phyloP scores from a whole-genome alignment of 345 rosid species.

The Syzygium aromaticum region DNA sequence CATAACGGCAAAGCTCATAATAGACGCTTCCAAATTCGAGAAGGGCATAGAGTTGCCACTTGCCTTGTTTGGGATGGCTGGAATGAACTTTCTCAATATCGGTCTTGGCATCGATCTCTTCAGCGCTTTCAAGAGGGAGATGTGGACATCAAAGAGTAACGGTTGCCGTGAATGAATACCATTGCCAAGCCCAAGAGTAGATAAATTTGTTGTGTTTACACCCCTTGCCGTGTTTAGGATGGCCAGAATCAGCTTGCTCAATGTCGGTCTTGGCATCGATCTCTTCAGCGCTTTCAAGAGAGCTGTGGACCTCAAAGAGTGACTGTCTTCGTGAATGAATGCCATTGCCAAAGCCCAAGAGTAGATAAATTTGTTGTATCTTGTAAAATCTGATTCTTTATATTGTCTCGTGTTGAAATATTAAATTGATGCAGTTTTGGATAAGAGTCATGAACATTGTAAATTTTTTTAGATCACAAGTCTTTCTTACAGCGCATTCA shows the following conservation, averaged over 20 bases:
- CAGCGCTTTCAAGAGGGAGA: conserved; percentile 64
- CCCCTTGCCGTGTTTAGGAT: conserved; percentile 79
- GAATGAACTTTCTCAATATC: conserved; percentile 69
- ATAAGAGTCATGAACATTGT: neutral
- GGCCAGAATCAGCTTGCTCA: conserved; percentile 72
- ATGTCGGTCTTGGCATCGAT: conserved; percentile 52
- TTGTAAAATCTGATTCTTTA: neutral
- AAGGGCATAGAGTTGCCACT: conserved; percentile 77
- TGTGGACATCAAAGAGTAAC: conserved; percentile 11
- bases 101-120: conserved; percentile 77
- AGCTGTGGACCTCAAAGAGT: conserved; percentile 25
- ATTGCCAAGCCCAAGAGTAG: neutral
- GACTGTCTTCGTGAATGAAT: conserved; percentile 9
- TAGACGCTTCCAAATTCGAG: conserved; percentile 59
- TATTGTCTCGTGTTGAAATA: neutral
- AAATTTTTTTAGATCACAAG: neutral
- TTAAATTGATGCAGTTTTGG: neutral
- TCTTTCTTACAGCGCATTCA: neutral
- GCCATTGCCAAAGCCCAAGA: neutral
- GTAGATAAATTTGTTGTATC: neutral
- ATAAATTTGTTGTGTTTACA: neutral
- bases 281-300: conserved; percentile 59
- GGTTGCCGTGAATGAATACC: conserved; percentile 9
- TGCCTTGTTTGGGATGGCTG: conserved; percentile 77
- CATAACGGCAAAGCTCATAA: conserved; percentile 63